phyloP scores from a whole-genome alignment of 2,329 filamentous ascomycete genomes.

The Chrysosporium queenslandicum region DNA sequence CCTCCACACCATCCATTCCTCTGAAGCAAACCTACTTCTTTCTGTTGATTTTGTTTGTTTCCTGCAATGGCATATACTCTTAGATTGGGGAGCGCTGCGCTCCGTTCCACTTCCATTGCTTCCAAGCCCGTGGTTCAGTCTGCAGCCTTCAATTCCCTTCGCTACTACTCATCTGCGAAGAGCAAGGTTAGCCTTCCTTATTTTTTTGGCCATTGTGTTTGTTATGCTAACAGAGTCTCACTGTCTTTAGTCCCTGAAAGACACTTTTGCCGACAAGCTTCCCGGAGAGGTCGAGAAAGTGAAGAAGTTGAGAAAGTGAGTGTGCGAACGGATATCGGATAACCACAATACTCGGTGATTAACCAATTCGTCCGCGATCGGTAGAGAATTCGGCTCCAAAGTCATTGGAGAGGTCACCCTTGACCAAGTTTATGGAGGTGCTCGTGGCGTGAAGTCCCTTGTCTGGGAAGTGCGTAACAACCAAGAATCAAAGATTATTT shows the following conservation, averaged over 20 bases:
- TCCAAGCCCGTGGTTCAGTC: constrained; percentile 58
- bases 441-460: constrained; percentile 95
- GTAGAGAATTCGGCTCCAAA: constrained; percentile 86
- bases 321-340: not conserved
- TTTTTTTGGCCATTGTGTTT: too few relatives aligned
- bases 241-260: constrained; percentile 73
- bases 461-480: constrained; percentile 70
- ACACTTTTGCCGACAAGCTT: constrained; percentile 91
- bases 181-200: constrained; percentile 63
- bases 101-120: constrained; percentile 64
- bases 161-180: constrained; percentile 85
- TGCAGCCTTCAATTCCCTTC: constrained; percentile 68
- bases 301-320: constrained; percentile 91
- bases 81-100: constrained; percentile 68
- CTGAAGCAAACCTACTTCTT: constrained; percentile 16
- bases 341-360: not conserved
- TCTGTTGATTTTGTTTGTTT: not conserved
- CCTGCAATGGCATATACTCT: constrained; percentile 65
- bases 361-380: constrained; percentile 18
- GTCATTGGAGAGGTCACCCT: constrained; percentile 96
- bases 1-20: constrained; percentile 9
- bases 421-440: constrained; percentile 98
- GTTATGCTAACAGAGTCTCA: constrained; percentile 16
- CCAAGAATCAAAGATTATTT: not conserved
- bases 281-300: constrained; percentile 98